Conservation (phyloP, 2,329 filamentous ascomycete species). For the Xylariaceae sp. region DNA sequence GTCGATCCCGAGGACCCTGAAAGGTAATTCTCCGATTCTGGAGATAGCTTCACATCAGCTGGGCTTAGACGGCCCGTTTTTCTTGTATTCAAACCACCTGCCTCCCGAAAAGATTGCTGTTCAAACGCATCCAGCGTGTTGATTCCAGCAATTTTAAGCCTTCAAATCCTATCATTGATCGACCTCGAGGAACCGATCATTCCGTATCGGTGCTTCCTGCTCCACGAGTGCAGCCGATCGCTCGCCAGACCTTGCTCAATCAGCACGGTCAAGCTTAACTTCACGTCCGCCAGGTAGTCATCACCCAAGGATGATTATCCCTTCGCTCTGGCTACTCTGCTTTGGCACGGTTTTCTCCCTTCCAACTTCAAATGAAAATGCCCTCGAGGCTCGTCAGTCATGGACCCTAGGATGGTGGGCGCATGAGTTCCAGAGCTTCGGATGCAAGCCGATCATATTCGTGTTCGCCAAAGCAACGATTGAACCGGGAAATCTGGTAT, state of each 20-base stretch:
- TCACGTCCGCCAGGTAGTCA: not conserved
- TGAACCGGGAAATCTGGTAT: constrained; percentile 26
- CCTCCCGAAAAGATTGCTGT: too few species aligned
- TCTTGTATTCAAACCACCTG: too few species aligned
- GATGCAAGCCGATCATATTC: constrained; percentile 24
- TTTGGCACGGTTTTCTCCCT: constrained; percentile 8
- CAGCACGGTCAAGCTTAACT: not conserved
- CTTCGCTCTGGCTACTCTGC: constrained; percentile 2
- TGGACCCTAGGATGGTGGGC: constrained; percentile 23
- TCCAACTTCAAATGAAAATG: constrained; percentile 1
- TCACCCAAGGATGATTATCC: not conserved
- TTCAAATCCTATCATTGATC: too few species aligned
- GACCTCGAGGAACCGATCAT: too few species aligned
- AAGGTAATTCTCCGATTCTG: not conserved
- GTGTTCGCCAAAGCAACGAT: constrained; percentile 26
- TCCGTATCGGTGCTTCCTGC: too few species aligned
- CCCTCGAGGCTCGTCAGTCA: constrained; percentile 15
- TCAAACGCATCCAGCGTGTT: too few species aligned
- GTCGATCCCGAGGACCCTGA: not conserved
- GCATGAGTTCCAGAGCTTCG: constrained; percentile 19
- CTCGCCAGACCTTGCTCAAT: not conserved
- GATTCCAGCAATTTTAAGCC: not conserved
- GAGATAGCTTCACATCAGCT: not conserved
- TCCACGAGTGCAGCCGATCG: not conserved
- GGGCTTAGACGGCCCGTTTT: not conserved